These are phyloP conservation scores for Solanum rostratum DNA, from an alignment of 257 asterid genomes.

Conservation along the genomic window DNA sequence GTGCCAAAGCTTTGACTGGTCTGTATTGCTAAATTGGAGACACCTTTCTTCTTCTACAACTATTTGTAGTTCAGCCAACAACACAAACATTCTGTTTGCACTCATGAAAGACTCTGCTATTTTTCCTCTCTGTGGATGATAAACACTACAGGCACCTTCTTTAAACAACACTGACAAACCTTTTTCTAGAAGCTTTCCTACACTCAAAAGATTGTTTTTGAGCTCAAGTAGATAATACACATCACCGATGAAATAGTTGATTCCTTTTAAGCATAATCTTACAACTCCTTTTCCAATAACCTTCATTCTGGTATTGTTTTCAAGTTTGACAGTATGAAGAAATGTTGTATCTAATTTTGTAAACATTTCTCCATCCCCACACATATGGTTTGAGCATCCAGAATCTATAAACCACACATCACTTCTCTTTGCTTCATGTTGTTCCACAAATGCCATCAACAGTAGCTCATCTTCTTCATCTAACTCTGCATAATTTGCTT, in stretches of 20 bases:
- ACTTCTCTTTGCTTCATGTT: neutral
- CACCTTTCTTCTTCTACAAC: neutral
- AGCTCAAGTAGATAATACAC: neutral
- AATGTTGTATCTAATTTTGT: neutral
- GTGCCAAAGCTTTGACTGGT: neutral
- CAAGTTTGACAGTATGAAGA: neutral
- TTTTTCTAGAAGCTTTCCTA: neutral
- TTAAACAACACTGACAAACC: neutral
- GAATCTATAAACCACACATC: too few species aligned
- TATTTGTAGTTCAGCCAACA: too few species aligned
- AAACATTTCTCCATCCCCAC: too few species aligned
- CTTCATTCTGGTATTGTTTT: neutral
- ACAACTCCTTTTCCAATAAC: neutral
- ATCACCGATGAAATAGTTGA: neutral
- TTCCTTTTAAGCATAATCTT: neutral
- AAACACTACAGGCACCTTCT: neutral
- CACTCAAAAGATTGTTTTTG: neutral
- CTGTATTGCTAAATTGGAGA: neutral
- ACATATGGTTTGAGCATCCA: neutral
- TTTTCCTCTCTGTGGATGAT: neutral
- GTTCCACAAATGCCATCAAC: neutral
- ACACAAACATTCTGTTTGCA: neutral
- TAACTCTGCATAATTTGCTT: too few species aligned
- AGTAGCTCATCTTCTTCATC: neutral
- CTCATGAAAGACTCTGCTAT: neutral